These are phyloP conservation scores for Phytophthora cryptogea DNA, from an alignment of 352 stramenopile species.

Conservation along the genomic window DNA sequence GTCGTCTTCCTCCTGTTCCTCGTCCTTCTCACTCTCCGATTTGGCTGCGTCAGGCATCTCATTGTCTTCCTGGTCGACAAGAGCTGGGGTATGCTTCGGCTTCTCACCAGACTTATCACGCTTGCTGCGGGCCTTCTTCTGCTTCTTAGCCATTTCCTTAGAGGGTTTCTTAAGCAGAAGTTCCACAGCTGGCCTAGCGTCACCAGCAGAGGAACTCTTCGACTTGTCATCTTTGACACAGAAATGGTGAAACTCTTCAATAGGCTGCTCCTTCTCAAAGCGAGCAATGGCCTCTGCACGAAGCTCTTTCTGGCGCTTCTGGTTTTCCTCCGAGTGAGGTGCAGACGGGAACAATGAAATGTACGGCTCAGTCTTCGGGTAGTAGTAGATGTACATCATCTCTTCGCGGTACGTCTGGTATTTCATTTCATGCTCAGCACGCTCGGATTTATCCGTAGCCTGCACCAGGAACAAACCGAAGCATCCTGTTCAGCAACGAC, in stretches of 20 bases:
- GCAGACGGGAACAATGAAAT: constrained; percentile 68
- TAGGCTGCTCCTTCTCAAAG: constrained; percentile 62
- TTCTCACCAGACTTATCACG: constrained; percentile 50
- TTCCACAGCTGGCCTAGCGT: constrained; percentile 37
- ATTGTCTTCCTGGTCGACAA: constrained; percentile 66
- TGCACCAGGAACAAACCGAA: constrained; percentile 19
- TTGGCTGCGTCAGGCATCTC: constrained; percentile 22
- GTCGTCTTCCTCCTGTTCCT: constrained; percentile 62
- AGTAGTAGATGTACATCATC: constrained; percentile 88
- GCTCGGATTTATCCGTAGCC: constrained; percentile 46
- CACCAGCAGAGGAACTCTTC: constrained; percentile 17
- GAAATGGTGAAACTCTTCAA: constrained; percentile 74
- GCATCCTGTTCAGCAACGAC: not conserved
- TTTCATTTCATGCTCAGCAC: constrained; percentile 40
- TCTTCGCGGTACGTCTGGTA: constrained; percentile 57
- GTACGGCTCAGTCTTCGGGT: constrained; percentile 71
- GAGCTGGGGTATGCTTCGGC: constrained; percentile 28
- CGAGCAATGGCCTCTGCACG: constrained; percentile 46
- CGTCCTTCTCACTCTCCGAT: constrained; percentile 22
- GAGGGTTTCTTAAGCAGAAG: constrained; percentile 68
- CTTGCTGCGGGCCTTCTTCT: constrained; percentile 63
- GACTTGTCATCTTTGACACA: constrained; percentile 64
- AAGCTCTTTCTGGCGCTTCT: constrained; percentile 53
- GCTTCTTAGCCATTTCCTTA: constrained; percentile 74
- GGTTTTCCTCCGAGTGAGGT: constrained; percentile 54